phyloP scores from a whole-genome alignment of 176 grass and related monocot genomes.

The Eleusine indica region DNA sequence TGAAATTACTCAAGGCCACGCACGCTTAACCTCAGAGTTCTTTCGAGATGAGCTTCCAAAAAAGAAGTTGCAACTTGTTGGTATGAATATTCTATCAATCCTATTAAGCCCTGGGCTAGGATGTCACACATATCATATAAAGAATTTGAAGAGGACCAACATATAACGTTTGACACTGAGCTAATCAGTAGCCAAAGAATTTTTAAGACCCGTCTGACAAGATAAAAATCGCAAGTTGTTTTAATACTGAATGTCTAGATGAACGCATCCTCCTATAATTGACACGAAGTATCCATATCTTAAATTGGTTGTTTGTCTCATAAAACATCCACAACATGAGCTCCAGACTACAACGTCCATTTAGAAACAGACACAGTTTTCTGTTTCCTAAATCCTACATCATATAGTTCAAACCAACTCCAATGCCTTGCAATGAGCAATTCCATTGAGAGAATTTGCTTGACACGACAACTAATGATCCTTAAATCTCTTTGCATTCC shows the following conservation, averaged over 20 bases:
- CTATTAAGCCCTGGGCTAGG: too few relatives aligned
- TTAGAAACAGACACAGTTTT: background rate
- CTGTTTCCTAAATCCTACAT: slow-evolving; percentile 23
- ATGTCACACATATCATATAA: background rate
- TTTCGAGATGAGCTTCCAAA: too few relatives aligned
- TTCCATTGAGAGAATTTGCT: background rate
- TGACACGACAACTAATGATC: background rate
- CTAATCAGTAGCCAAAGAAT: background rate
- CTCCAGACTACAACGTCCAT: background rate
- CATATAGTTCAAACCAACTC: background rate
- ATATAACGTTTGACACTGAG: background rate
- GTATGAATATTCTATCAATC: too few relatives aligned
- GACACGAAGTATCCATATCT: background rate
- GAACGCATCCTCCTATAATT: background rate
- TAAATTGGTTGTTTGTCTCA: background rate
- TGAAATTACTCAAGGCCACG: too few relatives aligned
- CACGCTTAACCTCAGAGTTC: too few relatives aligned
- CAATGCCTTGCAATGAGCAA: background rate
- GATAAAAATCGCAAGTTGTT: background rate
- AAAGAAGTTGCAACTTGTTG: too few relatives aligned
- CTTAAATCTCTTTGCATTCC: background rate
- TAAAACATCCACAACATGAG: background rate
- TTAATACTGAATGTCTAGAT: background rate
- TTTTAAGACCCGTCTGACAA: background rate
- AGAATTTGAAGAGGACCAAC: background rate